Conservation (phyloP, 2,329 filamentous ascomycete genomes). For the Alternaria alternata region DNA sequence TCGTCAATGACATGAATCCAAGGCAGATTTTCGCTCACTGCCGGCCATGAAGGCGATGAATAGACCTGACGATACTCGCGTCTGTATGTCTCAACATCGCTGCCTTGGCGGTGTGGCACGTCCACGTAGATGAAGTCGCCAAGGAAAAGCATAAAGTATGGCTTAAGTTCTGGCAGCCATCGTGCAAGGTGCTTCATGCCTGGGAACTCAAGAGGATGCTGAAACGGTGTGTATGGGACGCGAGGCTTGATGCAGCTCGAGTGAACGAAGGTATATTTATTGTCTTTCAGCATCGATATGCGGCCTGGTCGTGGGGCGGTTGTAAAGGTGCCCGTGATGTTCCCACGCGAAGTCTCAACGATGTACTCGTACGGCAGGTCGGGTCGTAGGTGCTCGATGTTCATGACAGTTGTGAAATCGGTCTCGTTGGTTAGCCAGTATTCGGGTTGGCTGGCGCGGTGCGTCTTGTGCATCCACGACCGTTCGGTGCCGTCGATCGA, state of each 20-base stretch:
- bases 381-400: constrained; percentile 71
- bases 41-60: constrained; percentile 87
- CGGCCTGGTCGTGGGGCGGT: constrained; percentile 76
- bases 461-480: constrained; percentile 44
- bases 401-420: constrained; percentile 80
- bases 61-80: constrained; percentile 97
- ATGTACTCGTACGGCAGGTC: constrained; percentile 83
- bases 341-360: constrained; percentile 73
- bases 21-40: constrained; percentile 79
- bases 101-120: constrained; percentile 81
- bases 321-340: constrained; percentile 82
- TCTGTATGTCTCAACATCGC: constrained; percentile 76
- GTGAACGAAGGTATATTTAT: constrained; percentile 87
- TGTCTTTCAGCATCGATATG: constrained; percentile 64
- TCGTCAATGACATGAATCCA: constrained; percentile 98
- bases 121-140: constrained; percentile 93
- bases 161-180: constrained; percentile 74
- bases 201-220: constrained; percentile 81
- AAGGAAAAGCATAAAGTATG: constrained; percentile 76
- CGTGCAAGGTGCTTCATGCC: constrained; percentile 80
- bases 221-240: constrained; percentile 86
- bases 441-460: constrained; percentile 41
- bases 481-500: constrained; percentile 36
- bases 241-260: constrained; percentile 92
- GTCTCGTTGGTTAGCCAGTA: constrained; percentile 73